A percentile compares a stretch with the other conserved stretches of the same genome.
Conservation (phyloP, 2,329 filamentous ascomycete species). For the Canariomyces notabilis region DNA sequence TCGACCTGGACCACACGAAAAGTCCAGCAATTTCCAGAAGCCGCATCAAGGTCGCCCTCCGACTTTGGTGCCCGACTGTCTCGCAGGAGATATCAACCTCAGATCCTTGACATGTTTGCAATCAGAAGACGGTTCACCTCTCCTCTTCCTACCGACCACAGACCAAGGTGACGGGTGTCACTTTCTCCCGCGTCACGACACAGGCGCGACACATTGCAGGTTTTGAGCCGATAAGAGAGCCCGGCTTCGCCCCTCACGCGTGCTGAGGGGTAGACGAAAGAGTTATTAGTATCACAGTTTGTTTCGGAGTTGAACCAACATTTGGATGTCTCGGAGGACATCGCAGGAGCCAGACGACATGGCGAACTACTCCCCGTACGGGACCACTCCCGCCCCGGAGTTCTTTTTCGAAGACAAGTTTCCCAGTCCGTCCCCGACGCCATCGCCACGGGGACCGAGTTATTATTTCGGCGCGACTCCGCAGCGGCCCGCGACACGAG, state of each 20-base stretch:
- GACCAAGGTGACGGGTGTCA: conserved; percentile 56
- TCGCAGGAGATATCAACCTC: conserved; percentile 36
- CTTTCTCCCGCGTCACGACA: conserved; percentile 44
- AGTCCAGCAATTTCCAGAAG: conserved; percentile 37
- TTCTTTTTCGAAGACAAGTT: conserved; percentile 50
- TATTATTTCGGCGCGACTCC: conserved; percentile 47
- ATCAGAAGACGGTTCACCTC: conserved; percentile 49
- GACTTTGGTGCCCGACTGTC: conserved; percentile 37
- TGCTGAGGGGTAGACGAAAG: conserved; percentile 17
- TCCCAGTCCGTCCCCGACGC: conserved; percentile 52
- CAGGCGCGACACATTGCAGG: conserved; percentile 35
- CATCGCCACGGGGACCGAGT: conserved; percentile 47
- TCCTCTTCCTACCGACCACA: conserved; percentile 55
- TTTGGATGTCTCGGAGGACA: conserved; percentile 30
- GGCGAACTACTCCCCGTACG: conserved; percentile 42
- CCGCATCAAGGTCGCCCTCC: conserved; percentile 32
- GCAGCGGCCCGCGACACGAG: conserved; percentile 51
- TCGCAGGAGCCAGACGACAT: conserved; percentile 35
- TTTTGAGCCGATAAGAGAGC: conserved; percentile 18
- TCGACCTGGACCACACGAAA: conserved; percentile 33
- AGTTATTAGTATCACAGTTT: conserved; percentile 2
- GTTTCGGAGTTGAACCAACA: conserved; percentile 9
- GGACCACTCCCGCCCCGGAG: conserved; percentile 41
- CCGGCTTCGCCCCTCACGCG: conserved; percentile 16
- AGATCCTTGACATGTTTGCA: conserved; percentile 52